These are phyloP conservation scores for Pichia paraexigua DNA, from an alignment of 805 yeast genomes.

Conservation along the genomic window DNA sequence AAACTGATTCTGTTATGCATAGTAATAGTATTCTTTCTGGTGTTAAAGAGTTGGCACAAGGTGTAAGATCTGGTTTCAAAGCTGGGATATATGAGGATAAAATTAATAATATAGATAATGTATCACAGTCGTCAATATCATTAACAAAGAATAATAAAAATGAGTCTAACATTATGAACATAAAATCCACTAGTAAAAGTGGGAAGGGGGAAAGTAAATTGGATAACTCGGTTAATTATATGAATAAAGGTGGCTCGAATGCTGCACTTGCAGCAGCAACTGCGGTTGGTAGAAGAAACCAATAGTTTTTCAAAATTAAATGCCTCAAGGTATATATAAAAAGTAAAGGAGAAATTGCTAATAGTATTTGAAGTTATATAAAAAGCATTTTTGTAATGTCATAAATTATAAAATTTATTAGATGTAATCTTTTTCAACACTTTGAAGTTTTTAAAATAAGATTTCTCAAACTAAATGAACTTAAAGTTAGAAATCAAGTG, in stretches of 20 bases:
- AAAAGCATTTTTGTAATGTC: too few relatives aligned
- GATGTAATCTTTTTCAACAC: too few relatives aligned
- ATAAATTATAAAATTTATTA: too few relatives aligned
- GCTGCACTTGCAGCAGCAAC: constrained; percentile 8
- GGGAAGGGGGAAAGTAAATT: background rate
- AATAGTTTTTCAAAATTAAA: background rate
- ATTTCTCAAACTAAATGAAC: background rate
- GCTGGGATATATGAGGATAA: background rate
- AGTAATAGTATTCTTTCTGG: constrained; percentile 1
- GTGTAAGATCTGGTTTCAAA: constrained; percentile 4
- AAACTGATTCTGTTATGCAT: constrained; percentile 1
- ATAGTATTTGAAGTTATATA: too few relatives aligned
- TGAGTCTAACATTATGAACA: too few relatives aligned
- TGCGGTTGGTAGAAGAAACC: constrained; percentile 4
- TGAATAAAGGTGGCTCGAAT: background rate
- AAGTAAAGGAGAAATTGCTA: too few relatives aligned
- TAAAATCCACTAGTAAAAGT: background rate
- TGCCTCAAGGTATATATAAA: too few relatives aligned
- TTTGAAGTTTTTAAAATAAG: too few relatives aligned
- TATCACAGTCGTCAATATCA: background rate
- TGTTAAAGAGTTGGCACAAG: constrained; percentile 5
- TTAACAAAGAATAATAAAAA: too few relatives aligned
- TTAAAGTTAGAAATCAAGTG: constrained; percentile 1
- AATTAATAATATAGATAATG: too few relatives aligned
- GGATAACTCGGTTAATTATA: background rate